Conservation (phyloP, 2,329 filamentous ascomycete genomes). For the Aspergillus quadricinctus region DNA sequence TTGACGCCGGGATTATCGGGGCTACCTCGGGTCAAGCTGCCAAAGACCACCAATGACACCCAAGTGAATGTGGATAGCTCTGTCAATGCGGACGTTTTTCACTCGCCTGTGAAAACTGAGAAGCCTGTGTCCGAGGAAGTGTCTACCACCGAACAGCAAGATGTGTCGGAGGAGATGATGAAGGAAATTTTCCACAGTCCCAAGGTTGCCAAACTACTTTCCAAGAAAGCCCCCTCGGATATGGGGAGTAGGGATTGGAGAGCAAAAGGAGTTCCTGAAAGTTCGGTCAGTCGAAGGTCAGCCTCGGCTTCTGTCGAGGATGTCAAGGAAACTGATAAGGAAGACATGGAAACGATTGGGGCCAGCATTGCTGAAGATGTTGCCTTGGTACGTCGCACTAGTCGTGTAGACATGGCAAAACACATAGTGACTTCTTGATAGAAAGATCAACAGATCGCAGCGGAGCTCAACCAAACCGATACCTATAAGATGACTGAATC, state of each 20-base stretch:
- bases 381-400: not conserved
- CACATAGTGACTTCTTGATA: slow-evolving; percentile 8
- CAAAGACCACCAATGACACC: slow-evolving; percentile 45
- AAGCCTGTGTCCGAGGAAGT: slow-evolving; percentile 5
- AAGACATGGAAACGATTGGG: slow-evolving; percentile 38
- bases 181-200: slow-evolving; percentile 60
- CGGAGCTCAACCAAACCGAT: slow-evolving; percentile 25
- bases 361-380: slow-evolving; percentile 11
- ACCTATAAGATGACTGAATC: slow-evolving; percentile 78
- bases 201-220: slow-evolving; percentile 53
- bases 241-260: not conserved
- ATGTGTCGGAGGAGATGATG: slow-evolving; percentile 56
- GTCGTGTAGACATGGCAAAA: not conserved
- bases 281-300: not conserved
- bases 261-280: not conserved
- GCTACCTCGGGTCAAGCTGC: slow-evolving; percentile 53
- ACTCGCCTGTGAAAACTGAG: slow-evolving; percentile 29
- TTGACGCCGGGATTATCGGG: slow-evolving; percentile 48
- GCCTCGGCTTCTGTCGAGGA: not conserved
- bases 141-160: slow-evolving; percentile 35
- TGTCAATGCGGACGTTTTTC: slow-evolving; percentile 55
- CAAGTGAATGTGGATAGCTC: slow-evolving; percentile 42
- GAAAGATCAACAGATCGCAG: slow-evolving; percentile 14
- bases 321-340: slow-evolving; percentile 16
- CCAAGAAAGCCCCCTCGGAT: slow-evolving; percentile 35